Conservation (phyloP, 2,329 filamentous ascomycete genomes). For the Penicillium vulpinum region DNA sequence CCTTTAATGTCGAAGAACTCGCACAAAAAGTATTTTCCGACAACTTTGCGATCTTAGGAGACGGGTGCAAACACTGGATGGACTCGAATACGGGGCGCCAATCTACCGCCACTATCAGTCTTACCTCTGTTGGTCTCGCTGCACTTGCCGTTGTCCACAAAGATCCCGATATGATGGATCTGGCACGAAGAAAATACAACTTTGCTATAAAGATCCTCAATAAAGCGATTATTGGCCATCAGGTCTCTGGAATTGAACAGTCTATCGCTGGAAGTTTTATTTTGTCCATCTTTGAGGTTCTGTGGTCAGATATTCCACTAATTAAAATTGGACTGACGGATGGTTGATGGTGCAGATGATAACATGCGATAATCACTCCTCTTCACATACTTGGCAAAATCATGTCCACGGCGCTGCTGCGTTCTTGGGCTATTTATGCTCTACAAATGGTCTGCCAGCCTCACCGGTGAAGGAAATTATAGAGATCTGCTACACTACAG, state of each 20-base stretch:
- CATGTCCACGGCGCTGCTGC: constrained; percentile 3
- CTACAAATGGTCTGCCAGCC: not conserved
- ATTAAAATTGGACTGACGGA: not conserved
- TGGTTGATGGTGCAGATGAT: not conserved
- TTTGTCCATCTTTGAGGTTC: constrained; percentile 8
- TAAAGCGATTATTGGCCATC: not conserved
- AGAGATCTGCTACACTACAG: constrained; percentile 3
- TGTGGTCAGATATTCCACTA: not conserved
- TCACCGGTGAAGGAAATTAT: constrained; percentile 2
- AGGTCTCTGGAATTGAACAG: not conserved
- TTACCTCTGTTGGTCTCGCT: constrained; percentile 7
- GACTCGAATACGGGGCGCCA: not conserved
- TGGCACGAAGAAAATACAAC: constrained; percentile 2
- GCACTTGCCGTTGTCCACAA: constrained; percentile 5
- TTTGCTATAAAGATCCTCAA: not conserved
- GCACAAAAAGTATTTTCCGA: constrained; percentile 4
- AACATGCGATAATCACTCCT: constrained; percentile 1
- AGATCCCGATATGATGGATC: constrained; percentile 1
- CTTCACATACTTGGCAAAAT: not conserved
- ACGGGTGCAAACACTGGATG: constrained; percentile 2
- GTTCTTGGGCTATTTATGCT: not conserved
- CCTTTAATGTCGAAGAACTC: not conserved
- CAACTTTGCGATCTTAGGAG: not conserved
- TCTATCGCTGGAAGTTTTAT: constrained; percentile 3
- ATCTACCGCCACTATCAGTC: not conserved